phyloP scores from a whole-genome alignment of 2,329 filamentous ascomycete genomes.

The Trichoderma guizhouense region DNA sequence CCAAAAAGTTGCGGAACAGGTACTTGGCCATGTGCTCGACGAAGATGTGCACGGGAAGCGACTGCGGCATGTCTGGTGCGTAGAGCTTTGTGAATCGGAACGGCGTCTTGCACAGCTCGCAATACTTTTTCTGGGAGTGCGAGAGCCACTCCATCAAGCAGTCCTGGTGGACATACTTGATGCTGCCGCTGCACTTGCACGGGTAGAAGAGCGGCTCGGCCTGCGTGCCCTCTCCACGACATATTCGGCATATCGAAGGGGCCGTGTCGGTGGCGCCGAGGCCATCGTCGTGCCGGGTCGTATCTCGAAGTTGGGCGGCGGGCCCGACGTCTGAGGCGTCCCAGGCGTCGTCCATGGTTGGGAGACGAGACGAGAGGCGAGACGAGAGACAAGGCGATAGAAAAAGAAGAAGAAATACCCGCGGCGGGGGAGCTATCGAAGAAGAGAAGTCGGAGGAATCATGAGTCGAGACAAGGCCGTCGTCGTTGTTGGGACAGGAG shows the following conservation, averaged over 20 bases:
- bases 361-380: background rate
- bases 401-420: background rate
- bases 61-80: slow-evolving; percentile 85
- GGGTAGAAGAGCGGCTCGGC: slow-evolving; percentile 92
- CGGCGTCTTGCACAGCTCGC: slow-evolving; percentile 97
- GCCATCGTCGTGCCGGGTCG: background rate
- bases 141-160: slow-evolving; percentile 98
- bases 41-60: slow-evolving; percentile 78
- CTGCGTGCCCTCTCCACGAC: slow-evolving; percentile 77
- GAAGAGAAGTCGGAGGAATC: background rate
- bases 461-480: slow-evolving; percentile 20
- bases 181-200: slow-evolving; percentile 98
- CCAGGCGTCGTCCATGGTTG: slow-evolving; percentile 13
- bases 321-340: slow-evolving; percentile 13
- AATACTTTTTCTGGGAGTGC: slow-evolving; percentile 99
- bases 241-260: slow-evolving; percentile 92
- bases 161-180: slow-evolving; percentile 97
- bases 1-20: slow-evolving; percentile 64
- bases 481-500: background rate
- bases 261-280: slow-evolving; percentile 27
- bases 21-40: slow-evolving; percentile 74
- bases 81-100: slow-evolving; percentile 99
- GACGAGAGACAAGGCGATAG: background rate
- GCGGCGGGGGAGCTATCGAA: slow-evolving; percentile 16
- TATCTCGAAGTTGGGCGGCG: slow-evolving; percentile 19